A percentile compares a stretch with the other conserved stretches of the same genome.
Conservation (phyloP, 768 basidiomycete genomes). For the Suillus bovinus region DNA sequence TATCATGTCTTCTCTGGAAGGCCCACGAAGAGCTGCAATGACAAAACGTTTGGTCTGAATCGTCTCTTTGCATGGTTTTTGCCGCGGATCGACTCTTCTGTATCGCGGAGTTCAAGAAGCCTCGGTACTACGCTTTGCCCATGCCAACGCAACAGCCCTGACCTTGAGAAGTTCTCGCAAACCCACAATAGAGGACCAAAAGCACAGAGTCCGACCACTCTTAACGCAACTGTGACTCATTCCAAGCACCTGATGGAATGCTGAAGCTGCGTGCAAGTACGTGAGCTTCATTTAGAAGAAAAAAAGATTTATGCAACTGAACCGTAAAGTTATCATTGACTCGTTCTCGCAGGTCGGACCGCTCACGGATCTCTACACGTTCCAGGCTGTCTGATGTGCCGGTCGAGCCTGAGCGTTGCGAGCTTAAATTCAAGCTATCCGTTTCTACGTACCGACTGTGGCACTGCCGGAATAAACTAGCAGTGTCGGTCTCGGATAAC, state of each 20-base stretch:
- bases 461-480: no score
- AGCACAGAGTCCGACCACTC: conserved; percentile 86
- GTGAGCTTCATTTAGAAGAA: conserved; percentile 14
- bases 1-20: conserved; percentile 58
- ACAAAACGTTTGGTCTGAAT: conserved; percentile 23
- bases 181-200: conserved; percentile 18
- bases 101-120: conserved; percentile 52
- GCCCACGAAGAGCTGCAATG: conserved; percentile 68
- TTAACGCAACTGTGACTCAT: conserved; percentile 57
- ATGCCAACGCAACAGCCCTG: conserved; percentile 53
- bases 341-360: neutral
- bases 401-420: no score
- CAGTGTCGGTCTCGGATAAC: no score
- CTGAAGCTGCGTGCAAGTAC: conserved; percentile 78
- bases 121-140: conserved; percentile 65
- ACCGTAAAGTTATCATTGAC: neutral
- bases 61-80: neutral
- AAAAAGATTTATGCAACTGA: neutral
- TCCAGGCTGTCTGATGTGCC: no score
- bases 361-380: conserved; percentile 46
- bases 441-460: no score
- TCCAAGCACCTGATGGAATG: conserved; percentile 51
- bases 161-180: conserved; percentile 33
- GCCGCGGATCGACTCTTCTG: conserved; percentile 20
- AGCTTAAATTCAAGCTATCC: no score